A percentile compares a stretch with the other conserved stretches of the same genome.
phyloP scores from a whole-genome alignment of 345 rosid species.

The Eucalyptus curtisii region DNA sequence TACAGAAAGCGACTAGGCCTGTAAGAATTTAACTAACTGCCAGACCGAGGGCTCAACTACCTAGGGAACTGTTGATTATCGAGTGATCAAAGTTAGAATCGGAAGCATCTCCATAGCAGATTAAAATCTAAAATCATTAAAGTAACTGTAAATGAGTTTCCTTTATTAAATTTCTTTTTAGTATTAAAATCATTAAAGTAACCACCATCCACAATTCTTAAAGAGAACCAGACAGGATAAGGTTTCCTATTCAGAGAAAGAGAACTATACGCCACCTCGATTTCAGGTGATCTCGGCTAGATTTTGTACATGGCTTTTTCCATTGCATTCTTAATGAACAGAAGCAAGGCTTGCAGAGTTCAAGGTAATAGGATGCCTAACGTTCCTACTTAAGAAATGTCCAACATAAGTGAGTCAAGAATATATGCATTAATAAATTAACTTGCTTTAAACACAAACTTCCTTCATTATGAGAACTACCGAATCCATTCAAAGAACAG shows the following conservation, averaged over 20 bases:
- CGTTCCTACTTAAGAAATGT: background rate
- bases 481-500: background rate
- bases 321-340: background rate
- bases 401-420: background rate
- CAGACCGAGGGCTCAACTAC: background rate
- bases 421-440: background rate
- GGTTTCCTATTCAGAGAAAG: background rate
- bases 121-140: background rate
- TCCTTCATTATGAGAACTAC: background rate
- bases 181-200: background rate
- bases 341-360: background rate
- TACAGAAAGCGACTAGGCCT: background rate
- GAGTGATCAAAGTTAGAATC: background rate
- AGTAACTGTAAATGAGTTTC: too few relatives aligned
- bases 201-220: background rate
- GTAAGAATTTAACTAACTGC: background rate
- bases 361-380: background rate
- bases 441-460: background rate
- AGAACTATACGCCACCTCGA: background rate
- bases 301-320: background rate
- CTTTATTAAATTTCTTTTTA: too few relatives aligned
- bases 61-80: background rate
- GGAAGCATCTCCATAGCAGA: background rate
- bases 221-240: background rate
- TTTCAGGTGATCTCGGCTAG: background rate